Evolutionary conservation across 805 yeast species (phyloP), one percentile per base, ranked within the genome.

Genomic region (Saccharomyces paradoxus): DNA sequence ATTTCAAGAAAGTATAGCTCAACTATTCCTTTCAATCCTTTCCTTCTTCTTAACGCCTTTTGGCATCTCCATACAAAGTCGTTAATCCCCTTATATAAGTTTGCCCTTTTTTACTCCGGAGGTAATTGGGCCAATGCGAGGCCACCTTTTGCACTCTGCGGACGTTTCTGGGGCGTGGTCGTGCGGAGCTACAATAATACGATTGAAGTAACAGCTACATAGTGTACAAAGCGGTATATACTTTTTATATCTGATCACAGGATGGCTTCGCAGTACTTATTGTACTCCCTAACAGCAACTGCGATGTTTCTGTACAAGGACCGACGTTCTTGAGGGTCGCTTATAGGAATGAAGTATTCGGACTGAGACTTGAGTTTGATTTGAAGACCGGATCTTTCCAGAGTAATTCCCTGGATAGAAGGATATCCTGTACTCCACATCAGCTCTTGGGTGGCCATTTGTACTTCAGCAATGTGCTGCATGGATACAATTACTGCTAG

Each of bases 291-390:
- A 17, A 89, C 98, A 1, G 97, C 97, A 56, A 85, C 71, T 3
- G 84, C 86, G 61, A 94, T 87, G 64, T 80, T 80, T 58, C 75
- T 78, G 74, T 89, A 90, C 53, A 92, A 70, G 65, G 81, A 83
- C 56, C 75, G 75, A 58, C 91, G 77, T 55, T 84, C 83, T 9
- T 77, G 71, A 22, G 75, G 73, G 53, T 88, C 94, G 0, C 87
- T 82, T 46, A 92, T 76, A 1, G 97, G 96, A 49, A 92, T 81
- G 66, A 92, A 92, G 32, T 84, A 83, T n/a, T 84, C 85, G 41
- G 76, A 76, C 27, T 77, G 79, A 3, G 77, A 75, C 61, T 82
- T 79, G 55, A 86, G 73, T 10, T 78, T 81, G 57, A 92, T 77
- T 50, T 81, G 79, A 32, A 92, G 80, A 0, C 99, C 99, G 0